phyloP scores from a whole-genome alignment of 345 rosid genomes.

The sweet orange (Citrus sinensis) region DVS_A1.0 CM039163.1:40618501-40619000 shows the following conservation, averaged over 20 bases:
- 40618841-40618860: no score
- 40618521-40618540: neutral
- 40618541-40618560: neutral
- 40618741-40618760: no score
- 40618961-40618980: neutral
- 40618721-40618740: no score
- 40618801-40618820: no score
- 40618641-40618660: neutral
- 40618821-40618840: no score
- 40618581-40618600: neutral
- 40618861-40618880: no score
- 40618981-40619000: neutral
- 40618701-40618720: neutral
- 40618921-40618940: neutral
- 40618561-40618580: neutral
- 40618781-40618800: no score
- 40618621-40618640: neutral
- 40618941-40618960: neutral
- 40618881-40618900: no score
- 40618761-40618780: no score
- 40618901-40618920: neutral
- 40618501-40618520: neutral
- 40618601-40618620: neutral
- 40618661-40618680: neutral
- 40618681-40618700: neutral